A percentile compares a stretch with the other conserved stretches of the same genome.
Conservation (phyloP, 805 yeast genomes). For the Tetrapisispora pingtungensis region DNA sequence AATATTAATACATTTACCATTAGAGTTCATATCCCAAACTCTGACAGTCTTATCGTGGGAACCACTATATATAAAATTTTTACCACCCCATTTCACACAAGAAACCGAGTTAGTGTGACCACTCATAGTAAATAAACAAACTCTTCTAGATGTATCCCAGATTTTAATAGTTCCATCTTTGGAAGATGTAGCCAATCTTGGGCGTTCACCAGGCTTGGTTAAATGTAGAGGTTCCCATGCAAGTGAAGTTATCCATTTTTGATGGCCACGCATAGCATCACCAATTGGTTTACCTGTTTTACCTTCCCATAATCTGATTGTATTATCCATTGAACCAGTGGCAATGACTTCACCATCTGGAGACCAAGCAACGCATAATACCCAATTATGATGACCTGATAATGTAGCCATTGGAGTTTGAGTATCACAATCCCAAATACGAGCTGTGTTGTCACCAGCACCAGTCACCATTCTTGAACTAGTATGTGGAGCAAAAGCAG, state of each 20-base stretch:
- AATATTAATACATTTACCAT: constrained; percentile 70
- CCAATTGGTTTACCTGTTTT: constrained; percentile 66
- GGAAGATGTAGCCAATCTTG: constrained; percentile 75
- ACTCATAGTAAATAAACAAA: constrained; percentile 57
- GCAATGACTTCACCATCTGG: constrained; percentile 89
- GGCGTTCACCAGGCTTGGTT: constrained; percentile 51
- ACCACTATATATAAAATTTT: constrained; percentile 71
- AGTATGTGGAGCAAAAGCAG: constrained; percentile 87
- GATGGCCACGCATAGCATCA: constrained; percentile 65
- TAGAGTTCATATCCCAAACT: constrained; percentile 72
- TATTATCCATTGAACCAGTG: constrained; percentile 91
- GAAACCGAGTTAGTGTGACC: constrained; percentile 88
- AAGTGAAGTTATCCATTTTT: constrained; percentile 80
- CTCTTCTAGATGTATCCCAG: constrained; percentile 76
- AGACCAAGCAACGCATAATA: constrained; percentile 79
- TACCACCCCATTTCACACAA: constrained; percentile 96
- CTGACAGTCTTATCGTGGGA: constrained; percentile 92
- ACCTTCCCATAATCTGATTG: constrained; percentile 81
- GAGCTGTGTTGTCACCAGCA: constrained; percentile 91
- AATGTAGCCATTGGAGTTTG: constrained; percentile 80
- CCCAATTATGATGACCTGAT: constrained; percentile 88
- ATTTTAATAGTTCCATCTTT: constrained; percentile 83
- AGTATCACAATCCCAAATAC: constrained; percentile 95
- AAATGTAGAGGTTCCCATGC: constrained; percentile 93
- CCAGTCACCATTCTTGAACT: constrained; percentile 85